These are phyloP conservation scores for Metschnikowia shivogae DNA, from an alignment of 805 yeast species.

Conservation along the genomic window DNA sequence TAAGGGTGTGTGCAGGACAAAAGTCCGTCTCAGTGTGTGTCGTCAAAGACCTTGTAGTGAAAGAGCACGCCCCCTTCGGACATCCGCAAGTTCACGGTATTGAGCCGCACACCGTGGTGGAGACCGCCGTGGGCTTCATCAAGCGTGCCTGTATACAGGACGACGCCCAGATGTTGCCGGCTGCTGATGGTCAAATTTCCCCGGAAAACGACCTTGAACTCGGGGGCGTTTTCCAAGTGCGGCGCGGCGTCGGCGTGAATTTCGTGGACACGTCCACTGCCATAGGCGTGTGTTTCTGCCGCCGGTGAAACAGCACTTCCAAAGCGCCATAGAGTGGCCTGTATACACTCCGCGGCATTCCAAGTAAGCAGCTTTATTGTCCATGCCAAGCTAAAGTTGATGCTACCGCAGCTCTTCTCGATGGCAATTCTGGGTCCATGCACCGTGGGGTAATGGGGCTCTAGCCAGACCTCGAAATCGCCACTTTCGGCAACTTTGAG, in stretches of 20 bases:
- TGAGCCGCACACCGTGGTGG: conserved; percentile 30
- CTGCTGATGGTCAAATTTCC: conserved; percentile 22
- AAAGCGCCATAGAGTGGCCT: conserved; percentile 24
- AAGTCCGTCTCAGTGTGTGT: not conserved
- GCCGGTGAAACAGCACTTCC: conserved; percentile 23
- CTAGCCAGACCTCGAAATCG: conserved; percentile 29
- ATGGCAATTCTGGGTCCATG: conserved; percentile 27
- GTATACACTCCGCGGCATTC: conserved; percentile 17
- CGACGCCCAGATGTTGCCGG: conserved; percentile 16
- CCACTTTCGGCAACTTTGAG: conserved; percentile 15
- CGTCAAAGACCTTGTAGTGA: conserved; percentile 1
- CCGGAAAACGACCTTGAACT: conserved; percentile 23
- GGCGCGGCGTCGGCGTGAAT: conserved; percentile 13
- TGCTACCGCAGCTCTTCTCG: conserved; percentile 5
- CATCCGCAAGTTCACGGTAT: conserved; percentile 18
- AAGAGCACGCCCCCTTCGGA: conserved; percentile 7
- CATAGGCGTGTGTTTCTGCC: conserved; percentile 24
- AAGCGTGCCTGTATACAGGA: conserved; percentile 25
- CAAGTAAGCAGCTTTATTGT: conserved; percentile 24
- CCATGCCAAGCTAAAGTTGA: conserved; percentile 21
- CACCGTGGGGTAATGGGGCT: conserved; percentile 25
- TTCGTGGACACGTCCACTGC: conserved; percentile 27
- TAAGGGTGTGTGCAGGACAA: not conserved
- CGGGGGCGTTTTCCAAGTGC: conserved; percentile 2
- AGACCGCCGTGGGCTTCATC: conserved; percentile 31